Evolutionary conservation across 106 monocot genomes (phyloP), one percentile per base, ranked within the genome.

Genomic region (Cymbidium sinense): DNA sequence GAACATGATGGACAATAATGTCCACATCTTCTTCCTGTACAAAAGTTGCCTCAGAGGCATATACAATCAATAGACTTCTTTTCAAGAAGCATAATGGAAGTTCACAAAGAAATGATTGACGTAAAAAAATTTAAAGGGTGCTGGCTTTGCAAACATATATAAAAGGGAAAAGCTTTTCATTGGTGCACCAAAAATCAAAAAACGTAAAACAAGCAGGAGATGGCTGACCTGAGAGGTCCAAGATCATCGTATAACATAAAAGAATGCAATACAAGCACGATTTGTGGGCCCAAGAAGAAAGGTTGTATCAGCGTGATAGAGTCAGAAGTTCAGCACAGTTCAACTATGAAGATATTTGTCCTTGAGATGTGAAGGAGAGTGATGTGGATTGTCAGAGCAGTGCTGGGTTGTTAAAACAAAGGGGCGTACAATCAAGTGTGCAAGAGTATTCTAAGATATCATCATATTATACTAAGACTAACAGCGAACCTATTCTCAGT

Each of bases 1-100:
- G 79, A 78, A 99, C 77, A 61, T 99, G 98, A 88, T 90, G 87
- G 73, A 92, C 47, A 55, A 99, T 85, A 28, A 94, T 74, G 34
- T 90, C 92, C 25, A 88, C 90, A 77, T 92, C 84, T 70, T 88
- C 83, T 65, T 90, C 92, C 94, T 99, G 69, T 34, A 76, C 73
- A 79, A 10, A 37, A 23, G 23, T 77, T 72, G 54, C 70, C 18
- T 30, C 27, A 73, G 37, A 80, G 18, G 34, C 73, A 39, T 74
- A 36, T 75, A 25, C 9, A 67, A 50, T 75, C 13, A 52, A 41
- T 13, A 37, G 9, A 28, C 21, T 27, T 58, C 27, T 13, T 39
- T 43, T 43, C 34, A 69, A 47, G 43, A 20, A 29, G 37, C 35
- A 6, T 1, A 55, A 1, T 35, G 39, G 25, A 35, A 35, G 65